phyloP scores from a whole-genome alignment of 495 filamentous ascomycete genomes.

The Corynascus novoguineensis region DNA sequence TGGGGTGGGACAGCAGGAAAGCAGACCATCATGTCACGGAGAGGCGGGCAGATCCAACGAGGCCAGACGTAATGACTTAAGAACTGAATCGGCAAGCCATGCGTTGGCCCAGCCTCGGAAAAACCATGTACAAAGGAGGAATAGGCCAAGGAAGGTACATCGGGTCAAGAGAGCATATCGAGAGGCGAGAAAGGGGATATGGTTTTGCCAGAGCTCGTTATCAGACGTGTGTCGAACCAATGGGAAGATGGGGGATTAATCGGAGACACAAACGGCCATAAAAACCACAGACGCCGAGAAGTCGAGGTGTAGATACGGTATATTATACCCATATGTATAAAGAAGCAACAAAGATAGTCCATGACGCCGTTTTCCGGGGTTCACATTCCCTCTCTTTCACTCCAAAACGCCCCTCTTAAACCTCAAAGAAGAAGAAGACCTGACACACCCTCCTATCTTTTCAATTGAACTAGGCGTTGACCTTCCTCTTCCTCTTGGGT shows the following conservation, averaged over 20 bases:
- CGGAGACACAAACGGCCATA: neutral
- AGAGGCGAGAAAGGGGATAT: too few relatives aligned
- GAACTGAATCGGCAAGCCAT: too few relatives aligned
- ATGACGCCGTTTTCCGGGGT: conserved; percentile 20
- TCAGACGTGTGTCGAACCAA: neutral
- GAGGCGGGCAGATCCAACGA: too few relatives aligned
- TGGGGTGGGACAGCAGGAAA: too few relatives aligned
- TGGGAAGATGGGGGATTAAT: neutral
- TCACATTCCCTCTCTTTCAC: neutral
- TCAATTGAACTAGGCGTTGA: conserved; percentile 7
- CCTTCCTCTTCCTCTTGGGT: conserved; percentile 23
- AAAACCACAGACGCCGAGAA: neutral
- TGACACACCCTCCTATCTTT: neutral
- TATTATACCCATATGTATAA: conserved; percentile 12
- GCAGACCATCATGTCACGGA: too few relatives aligned
- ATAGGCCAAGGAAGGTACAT: too few relatives aligned
- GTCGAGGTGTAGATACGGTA: conserved; percentile 4
- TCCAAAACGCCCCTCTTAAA: conserved; percentile 13
- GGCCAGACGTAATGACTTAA: too few relatives aligned
- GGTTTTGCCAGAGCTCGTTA: neutral
- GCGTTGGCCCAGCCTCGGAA: too few relatives aligned
- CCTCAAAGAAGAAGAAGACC: conserved; percentile 1
- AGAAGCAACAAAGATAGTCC: conserved; percentile 3
- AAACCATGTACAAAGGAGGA: too few relatives aligned
- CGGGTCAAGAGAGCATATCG: too few relatives aligned